These are phyloP conservation scores for Aureobasidium subglaciale DNA, from an alignment of 2,329 filamentous ascomycete genomes.

Conservation along the genomic window DNA sequence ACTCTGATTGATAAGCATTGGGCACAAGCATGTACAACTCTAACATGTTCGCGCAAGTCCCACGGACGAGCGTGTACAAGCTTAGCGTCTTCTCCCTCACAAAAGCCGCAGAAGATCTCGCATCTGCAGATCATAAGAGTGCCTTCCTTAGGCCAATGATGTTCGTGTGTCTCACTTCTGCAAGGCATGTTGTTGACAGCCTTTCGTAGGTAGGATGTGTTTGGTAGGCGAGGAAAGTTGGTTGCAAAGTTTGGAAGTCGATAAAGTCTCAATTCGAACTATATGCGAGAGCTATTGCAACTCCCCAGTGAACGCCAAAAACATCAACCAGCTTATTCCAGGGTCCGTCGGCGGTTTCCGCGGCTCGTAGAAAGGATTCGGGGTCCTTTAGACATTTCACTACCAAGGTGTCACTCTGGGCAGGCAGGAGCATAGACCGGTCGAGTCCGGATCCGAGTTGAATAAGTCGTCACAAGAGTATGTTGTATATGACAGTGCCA, in stretches of 20 bases:
- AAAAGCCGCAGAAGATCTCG: slow-evolving; percentile 3
- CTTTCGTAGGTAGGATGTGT: not conserved
- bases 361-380: no score
- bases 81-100: not conserved
- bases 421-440: not conserved
- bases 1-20: not conserved
- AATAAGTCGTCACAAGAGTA: no score
- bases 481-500: no score
- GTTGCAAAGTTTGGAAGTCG: not conserved
- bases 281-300: not conserved
- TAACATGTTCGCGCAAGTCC: not conserved
- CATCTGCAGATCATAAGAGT: not conserved
- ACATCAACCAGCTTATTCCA: not conserved
- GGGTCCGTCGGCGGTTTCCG: not conserved
- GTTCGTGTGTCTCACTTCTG: not conserved
- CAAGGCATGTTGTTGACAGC: not conserved
- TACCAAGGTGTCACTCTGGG: not conserved
- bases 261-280: not conserved
- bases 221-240: not conserved
- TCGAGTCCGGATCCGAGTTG: not conserved
- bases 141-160: not conserved
- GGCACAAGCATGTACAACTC: not conserved
- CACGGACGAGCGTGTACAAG: not conserved
- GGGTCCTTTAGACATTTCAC: no score
- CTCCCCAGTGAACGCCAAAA: not conserved